A percentile compares a stretch with the other conserved stretches of the same genome.
Evolutionary conservation across 208 protist species (phyloP).

Genomic region (Vickermania ingenoplastis): DNA sequence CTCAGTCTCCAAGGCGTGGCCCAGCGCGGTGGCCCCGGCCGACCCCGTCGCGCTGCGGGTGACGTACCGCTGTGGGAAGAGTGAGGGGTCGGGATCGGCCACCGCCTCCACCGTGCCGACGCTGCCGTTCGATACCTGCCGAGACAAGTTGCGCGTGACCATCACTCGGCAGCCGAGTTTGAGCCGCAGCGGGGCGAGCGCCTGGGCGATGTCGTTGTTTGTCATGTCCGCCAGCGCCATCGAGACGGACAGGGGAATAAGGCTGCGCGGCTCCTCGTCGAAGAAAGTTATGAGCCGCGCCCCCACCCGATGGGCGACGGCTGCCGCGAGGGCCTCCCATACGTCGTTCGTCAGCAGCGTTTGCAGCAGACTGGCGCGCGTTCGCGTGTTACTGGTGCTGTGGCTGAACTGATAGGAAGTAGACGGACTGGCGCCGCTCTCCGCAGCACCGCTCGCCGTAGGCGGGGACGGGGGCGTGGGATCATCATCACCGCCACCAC

Average conservation of each 20-base stretch:
- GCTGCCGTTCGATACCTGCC: constrained; percentile 80
- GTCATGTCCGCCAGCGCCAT: constrained; percentile 54
- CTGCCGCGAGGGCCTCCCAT: constrained; percentile 36
- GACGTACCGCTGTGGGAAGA: constrained; percentile 61
- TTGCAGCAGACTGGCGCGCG: not conserved
- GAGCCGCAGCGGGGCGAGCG: constrained; percentile 59
- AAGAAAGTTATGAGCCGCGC: constrained; percentile 34
- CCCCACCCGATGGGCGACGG: constrained; percentile 26
- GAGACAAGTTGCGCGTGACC: constrained; percentile 84
- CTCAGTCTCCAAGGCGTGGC: constrained; percentile 5
- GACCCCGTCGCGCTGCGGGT: constrained; percentile 3
- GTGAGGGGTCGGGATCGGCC: constrained; percentile 33
- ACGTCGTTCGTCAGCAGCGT: not conserved
- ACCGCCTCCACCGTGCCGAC: constrained; percentile 84
- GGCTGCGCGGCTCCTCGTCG: constrained; percentile 27
- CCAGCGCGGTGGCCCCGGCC: not conserved
- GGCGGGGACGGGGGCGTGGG: not conserved
- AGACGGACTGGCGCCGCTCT: not conserved
- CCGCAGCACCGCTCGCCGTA: not conserved
- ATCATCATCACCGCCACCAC: no score
- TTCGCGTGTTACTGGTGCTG: not conserved
- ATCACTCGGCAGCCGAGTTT: constrained; percentile 86
- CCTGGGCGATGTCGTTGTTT: constrained; percentile 28
- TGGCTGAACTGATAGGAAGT: not conserved
- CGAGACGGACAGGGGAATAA: constrained; percentile 59